Evolutionary conservation across 129 eudicot species (phyloP), one percentile per base, ranked within the genome.

Genomic region (Artemisia tridentata): DNA sequence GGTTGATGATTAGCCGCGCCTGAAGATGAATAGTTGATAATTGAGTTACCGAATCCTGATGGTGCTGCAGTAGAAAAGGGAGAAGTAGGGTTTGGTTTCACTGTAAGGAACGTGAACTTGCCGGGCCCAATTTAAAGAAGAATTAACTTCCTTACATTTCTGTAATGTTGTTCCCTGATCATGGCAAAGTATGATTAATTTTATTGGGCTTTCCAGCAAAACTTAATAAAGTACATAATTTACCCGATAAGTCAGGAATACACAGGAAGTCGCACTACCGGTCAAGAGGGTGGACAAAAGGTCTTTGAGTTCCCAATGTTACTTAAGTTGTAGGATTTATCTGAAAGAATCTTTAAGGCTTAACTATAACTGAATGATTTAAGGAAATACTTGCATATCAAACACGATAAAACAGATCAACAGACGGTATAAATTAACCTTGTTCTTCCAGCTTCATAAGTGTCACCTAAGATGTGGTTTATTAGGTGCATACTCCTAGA

Each of bases 171-270:
- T 67, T 49, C 59, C 72, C 72, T 49, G 72, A 65, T 63, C 46
- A 61, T 61, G 49, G 3, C 49, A 63, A n/a, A 61, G 16, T 27
- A 15, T 11, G 48, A 38, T 34, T 47, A 6, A 21, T 21, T 43
- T 11, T 6, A 0, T 29, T 23, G 58, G 13, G 58, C n/a, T 47
- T 19, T 48, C 31, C 34, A 62, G 63, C 18, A 53, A 12, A 69
- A 53, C 4, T 4, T 53, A 29, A 29, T 25, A 67, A 21, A 11
- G 18, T 46, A 67, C 19, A n/a, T n/a, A n/a, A 48, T 27, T 29
- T 51, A 81, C 91, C 96, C 75, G 73, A 31, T 74, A 74, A 15
- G 49, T 43, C 29, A 89, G 83, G 53, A 66, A n/a, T n/a, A 65
- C 75, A 63, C 53, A 59, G 67, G 74, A 57, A 23, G 71, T 65